A percentile compares a stretch with the other conserved stretches of the same genome.
phyloP scores from a whole-genome alignment of 805 yeast species.

The Nakazawaea ambrosiae region DNA sequence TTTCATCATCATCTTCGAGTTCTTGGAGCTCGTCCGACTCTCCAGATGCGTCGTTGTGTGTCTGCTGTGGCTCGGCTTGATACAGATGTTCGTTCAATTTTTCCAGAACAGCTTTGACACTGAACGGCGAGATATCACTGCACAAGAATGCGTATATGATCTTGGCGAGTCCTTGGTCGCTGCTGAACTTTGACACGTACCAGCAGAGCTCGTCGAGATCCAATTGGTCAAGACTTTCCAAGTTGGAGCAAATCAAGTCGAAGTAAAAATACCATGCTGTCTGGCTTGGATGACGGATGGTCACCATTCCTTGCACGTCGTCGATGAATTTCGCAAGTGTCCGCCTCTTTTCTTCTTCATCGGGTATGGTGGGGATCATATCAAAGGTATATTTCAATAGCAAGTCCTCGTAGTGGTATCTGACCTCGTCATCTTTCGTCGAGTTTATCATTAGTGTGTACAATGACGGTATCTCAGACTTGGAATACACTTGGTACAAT shows the following conservation, averaged over 20 bases:
- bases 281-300: conserved; percentile 52
- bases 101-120: conserved; percentile 22
- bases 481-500: conserved; percentile 40
- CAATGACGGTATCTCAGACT: conserved; percentile 45
- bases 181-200: conserved; percentile 50
- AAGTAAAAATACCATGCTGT: conserved; percentile 69
- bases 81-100: conserved; percentile 12
- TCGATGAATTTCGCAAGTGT: conserved; percentile 39
- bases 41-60: conserved; percentile 16
- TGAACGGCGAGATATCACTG: conserved; percentile 66
- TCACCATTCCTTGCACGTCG: conserved; percentile 65
- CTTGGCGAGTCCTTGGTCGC: conserved; percentile 48
- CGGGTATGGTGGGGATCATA: conserved; percentile 46
- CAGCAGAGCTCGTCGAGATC: conserved; percentile 39
- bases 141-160: conserved; percentile 54
- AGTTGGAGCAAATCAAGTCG: conserved; percentile 58
- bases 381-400: conserved; percentile 51
- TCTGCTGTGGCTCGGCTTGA: not conserved
- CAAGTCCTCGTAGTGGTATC: conserved; percentile 55
- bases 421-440: conserved; percentile 44
- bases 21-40: conserved; percentile 16
- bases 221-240: conserved; percentile 37
- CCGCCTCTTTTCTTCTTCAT: conserved; percentile 25
- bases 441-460: conserved; percentile 52
- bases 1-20: conserved; percentile 9